A percentile compares a stretch with the other conserved stretches of the same genome.
phyloP scores from a whole-genome alignment of 1,284 basidiomycete species.

The Ustilago xerochloae region DNA sequence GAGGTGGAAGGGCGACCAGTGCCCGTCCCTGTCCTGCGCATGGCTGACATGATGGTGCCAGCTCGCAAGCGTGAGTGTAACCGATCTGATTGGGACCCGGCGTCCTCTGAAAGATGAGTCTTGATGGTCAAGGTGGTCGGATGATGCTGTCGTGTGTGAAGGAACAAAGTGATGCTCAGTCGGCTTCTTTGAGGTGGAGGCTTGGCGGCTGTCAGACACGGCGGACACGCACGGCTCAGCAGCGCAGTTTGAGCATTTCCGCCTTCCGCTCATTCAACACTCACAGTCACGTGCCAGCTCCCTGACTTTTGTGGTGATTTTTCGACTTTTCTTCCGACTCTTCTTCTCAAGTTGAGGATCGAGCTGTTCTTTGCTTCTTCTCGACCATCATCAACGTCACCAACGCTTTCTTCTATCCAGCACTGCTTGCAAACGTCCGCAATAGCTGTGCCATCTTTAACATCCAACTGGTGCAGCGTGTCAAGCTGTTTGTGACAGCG shows the following conservation, averaged over 20 bases:
- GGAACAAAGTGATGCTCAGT: slow-evolving; percentile 10
- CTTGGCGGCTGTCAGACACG: neutral
- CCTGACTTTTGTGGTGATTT: slow-evolving; percentile 3
- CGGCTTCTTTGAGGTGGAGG: slow-evolving; percentile 14
- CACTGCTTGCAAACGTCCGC: neutral
- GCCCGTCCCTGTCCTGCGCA: slow-evolving; percentile 28
- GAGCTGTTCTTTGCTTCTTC: neutral
- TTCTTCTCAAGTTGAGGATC: neutral
- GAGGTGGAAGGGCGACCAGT: slow-evolving; percentile 19
- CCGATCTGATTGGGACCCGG: neutral
- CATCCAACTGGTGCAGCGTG: neutral
- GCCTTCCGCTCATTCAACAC: neutral
- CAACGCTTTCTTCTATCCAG: neutral
- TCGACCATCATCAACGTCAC: slow-evolving; percentile 1
- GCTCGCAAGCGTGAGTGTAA: neutral
- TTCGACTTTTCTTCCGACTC: slow-evolving; percentile 3
- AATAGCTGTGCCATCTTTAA: neutral
- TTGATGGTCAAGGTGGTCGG: neutral
- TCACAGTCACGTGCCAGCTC: slow-evolving; percentile 2
- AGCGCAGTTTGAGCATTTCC: slow-evolving; percentile 1
- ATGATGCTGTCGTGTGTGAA: neutral
- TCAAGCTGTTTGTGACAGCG: neutral
- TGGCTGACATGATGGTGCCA: slow-evolving; percentile 22
- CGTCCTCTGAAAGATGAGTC: neutral
- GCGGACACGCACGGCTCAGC: neutral